Evolutionary conservation across 106 monocot species (phyloP).

Genomic region (Phalaenopsis equestris): DNA sequence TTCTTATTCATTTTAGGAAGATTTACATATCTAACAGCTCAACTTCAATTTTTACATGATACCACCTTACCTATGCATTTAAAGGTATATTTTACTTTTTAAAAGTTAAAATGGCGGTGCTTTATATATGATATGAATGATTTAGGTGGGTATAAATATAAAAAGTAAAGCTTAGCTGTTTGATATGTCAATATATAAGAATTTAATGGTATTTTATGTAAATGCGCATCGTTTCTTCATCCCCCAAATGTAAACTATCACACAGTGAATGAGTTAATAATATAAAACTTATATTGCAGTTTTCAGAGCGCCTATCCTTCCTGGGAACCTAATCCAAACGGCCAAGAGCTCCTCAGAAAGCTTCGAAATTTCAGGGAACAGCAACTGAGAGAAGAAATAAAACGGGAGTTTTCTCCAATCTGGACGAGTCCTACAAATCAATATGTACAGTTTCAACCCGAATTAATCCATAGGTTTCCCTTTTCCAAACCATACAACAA

Average conservation of each 20-base stretch:
- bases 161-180: no score
- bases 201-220: no score
- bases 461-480: conserved; percentile 27
- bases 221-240: no score
- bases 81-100: no score
- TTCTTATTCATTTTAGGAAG: not conserved
- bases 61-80: no score
- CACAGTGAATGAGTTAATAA: not conserved
- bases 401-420: conserved; percentile 12
- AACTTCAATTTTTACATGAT: no score
- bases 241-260: no score
- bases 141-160: no score
- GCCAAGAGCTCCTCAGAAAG: conserved; percentile 40
- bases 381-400: conserved; percentile 18
- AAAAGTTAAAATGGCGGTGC: no score
- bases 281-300: conserved; percentile 24
- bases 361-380: conserved; percentile 61
- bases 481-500: conserved; percentile 10
- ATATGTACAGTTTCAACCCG: conserved; percentile 9
- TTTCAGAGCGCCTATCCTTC: conserved; percentile 72
- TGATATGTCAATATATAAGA: no score
- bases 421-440: conserved; percentile 7
- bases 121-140: no score
- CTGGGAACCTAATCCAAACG: conserved; percentile 67
- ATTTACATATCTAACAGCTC: no score